Evolutionary conservation across 2,329 filamentous ascomycete genomes (phyloP), one percentile per base, ranked within the genome.

Genomic region (Fusarium pseudonygamai): DNA sequence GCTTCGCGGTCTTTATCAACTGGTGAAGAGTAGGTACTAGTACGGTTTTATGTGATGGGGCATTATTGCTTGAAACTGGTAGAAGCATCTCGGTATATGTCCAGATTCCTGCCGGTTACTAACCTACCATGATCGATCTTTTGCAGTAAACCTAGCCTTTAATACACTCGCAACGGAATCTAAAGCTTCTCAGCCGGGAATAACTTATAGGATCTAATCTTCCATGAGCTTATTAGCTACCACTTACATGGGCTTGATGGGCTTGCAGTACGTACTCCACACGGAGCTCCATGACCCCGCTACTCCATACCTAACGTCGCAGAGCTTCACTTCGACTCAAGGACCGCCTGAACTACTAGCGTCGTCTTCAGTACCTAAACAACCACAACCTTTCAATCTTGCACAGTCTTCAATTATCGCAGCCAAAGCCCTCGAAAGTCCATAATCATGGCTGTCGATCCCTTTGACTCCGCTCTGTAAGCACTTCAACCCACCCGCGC

Each of bases 391-490:
- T 32, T 43, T 24, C 37, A 50, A 46, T n/a, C 40, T 57, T 37
- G n/a, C 36, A 26, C 37, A 46, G 42, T 32, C 37, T 55, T 24
- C 28, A 28, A 49, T 40, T 24, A 39, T 26, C 15, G 18, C 10
- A 40, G 45, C 40, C 40, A 22, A 43, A 42, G 13, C 36, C 52
- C 15, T 39, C 46, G 37, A 39, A 26, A 46, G 16, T 32, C 40
- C 56, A 65, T 60, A 62, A 71, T 14, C 64, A 88, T 88, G 86
- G 83, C 86, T 78, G 86, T 86, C 78, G 91, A 93, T 78, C 91
- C 91, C 13, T 93, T 92, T 79, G 93, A 95, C 83, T 93, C 91
- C 80, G 92, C 92, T 64, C 90, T 94, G 92, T 94, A 87, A 83
- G 91, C 55, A 58, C 45, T 43, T 63, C 57, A n/a, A 40, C 34